phyloP scores from a whole-genome alignment of 2,329 filamentous ascomycete species.

The Xylaria sp. region DNA sequence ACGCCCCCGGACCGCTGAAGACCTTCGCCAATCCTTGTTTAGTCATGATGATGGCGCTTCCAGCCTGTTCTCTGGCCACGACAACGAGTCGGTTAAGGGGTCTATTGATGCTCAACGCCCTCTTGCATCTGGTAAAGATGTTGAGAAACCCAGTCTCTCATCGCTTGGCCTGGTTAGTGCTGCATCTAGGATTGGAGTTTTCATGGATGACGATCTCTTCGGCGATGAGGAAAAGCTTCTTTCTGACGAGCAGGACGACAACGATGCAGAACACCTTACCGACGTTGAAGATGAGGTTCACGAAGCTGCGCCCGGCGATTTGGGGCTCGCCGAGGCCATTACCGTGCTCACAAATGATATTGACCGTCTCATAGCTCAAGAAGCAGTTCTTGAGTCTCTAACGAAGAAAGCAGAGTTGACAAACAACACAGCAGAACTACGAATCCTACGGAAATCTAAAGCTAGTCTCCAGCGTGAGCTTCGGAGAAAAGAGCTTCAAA shows the following conservation, averaged over 20 bases:
- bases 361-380: conserved; percentile 85
- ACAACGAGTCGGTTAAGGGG: conserved; percentile 64
- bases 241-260: conserved; percentile 85
- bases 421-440: conserved; percentile 92
- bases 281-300: conserved; percentile 85
- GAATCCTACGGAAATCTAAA: conserved; percentile 93
- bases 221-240: conserved; percentile 86
- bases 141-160: conserved; percentile 83
- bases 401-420: conserved; percentile 95
- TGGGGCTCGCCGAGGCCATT: conserved; percentile 93
- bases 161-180: conserved; percentile 91
- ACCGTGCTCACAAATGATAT: conserved; percentile 88
- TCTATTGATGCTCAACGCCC: conserved; percentile 52
- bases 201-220: conserved; percentile 92
- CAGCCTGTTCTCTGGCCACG: conserved; percentile 62
- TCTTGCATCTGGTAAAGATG: conserved; percentile 54
- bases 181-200: conserved; percentile 88
- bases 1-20: conserved; percentile 70
- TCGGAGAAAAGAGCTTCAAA: conserved; percentile 90
- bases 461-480: conserved; percentile 93
- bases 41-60: conserved; percentile 62
- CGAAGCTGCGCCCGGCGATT: conserved; percentile 91
- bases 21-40: conserved; percentile 74
- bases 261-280: conserved; percentile 64
- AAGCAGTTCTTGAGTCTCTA: conserved; percentile 89